Evolutionary conservation across 2,329 filamentous ascomycete genomes (phyloP).

Genomic region (Ilyonectria sp.): DNA sequence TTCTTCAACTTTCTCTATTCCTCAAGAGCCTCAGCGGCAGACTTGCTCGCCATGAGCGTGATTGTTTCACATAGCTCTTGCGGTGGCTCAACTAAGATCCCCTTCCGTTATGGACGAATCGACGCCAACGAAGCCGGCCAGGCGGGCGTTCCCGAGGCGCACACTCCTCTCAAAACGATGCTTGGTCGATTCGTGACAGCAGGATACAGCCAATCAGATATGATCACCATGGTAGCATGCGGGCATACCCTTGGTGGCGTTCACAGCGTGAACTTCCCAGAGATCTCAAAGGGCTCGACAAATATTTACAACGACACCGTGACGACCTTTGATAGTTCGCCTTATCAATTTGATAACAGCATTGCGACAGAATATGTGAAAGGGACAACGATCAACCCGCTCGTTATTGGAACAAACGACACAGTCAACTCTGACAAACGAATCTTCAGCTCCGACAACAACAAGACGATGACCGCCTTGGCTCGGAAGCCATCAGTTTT

Average conservation of each 20-base stretch:
- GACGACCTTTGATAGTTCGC: slow-evolving; percentile 54
- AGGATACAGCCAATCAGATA: slow-evolving; percentile 52
- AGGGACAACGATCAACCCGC: slow-evolving; percentile 58
- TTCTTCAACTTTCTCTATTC: slow-evolving; percentile 49
- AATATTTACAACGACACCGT: slow-evolving; percentile 47
- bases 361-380: slow-evolving; percentile 61
- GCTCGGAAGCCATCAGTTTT: slow-evolving; percentile 54
- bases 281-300: slow-evolving; percentile 50
- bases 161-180: slow-evolving; percentile 46
- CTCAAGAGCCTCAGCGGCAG: slow-evolving; percentile 38
- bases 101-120: slow-evolving; percentile 50
- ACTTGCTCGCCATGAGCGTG: slow-evolving; percentile 52
- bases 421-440: slow-evolving; percentile 59
- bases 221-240: slow-evolving; percentile 56
- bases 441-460: slow-evolving; percentile 61
- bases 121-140: slow-evolving; percentile 51
- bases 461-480: slow-evolving; percentile 60
- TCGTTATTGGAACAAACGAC: slow-evolving; percentile 57
- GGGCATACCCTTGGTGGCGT: slow-evolving; percentile 59
- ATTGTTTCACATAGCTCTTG: slow-evolving; percentile 60
- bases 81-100: slow-evolving; percentile 40
- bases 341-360: slow-evolving; percentile 59
- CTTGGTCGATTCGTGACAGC: slow-evolving; percentile 48
- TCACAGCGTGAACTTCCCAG: slow-evolving; percentile 59
- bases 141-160: slow-evolving; percentile 51